These are phyloP conservation scores for Ottelia alismoides DNA, from an alignment of 106 monocot genomes.

Conservation along the genomic window DNA sequence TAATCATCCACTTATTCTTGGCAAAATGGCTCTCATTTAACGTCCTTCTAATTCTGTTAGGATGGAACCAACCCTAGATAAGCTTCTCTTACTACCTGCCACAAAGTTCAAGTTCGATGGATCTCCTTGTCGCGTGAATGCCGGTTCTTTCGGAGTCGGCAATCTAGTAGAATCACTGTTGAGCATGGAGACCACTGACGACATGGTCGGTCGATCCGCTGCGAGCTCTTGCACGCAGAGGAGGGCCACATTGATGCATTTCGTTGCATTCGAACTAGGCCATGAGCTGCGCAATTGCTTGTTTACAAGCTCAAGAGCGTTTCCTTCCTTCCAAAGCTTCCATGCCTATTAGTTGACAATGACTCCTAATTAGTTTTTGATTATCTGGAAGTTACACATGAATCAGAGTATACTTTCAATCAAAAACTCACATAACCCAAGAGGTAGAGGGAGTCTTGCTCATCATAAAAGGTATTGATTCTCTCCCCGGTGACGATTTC, in stretches of 20 bases:
- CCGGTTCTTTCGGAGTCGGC: no score
- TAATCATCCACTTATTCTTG: no score
- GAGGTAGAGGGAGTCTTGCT: background rate
- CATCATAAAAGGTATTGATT: background rate
- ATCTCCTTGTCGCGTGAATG: no score
- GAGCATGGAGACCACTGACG: background rate
- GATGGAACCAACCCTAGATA: no score
- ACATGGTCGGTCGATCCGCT: background rate
- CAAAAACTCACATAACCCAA: background rate
- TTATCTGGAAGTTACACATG: no score
- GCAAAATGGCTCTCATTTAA: no score
- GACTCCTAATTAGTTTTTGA: no score
- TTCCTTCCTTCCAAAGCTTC: conserved; percentile 1
- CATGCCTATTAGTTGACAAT: background rate
- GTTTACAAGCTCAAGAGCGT: background rate
- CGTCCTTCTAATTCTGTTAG: no score
- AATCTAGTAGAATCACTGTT: no score
- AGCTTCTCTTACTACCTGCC: no score
- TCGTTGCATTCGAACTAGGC: background rate
- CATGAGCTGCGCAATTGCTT: background rate
- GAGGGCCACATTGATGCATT: background rate
- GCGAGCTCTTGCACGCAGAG: conserved; percentile 3
- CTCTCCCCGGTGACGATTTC: conserved; percentile 2
- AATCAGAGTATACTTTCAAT: background rate
- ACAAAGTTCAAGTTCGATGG: no score